These are phyloP conservation scores for Leccinum subgranulosum DNA, from an alignment of 768 basidiomycete species.

Conservation along the genomic window DNA sequence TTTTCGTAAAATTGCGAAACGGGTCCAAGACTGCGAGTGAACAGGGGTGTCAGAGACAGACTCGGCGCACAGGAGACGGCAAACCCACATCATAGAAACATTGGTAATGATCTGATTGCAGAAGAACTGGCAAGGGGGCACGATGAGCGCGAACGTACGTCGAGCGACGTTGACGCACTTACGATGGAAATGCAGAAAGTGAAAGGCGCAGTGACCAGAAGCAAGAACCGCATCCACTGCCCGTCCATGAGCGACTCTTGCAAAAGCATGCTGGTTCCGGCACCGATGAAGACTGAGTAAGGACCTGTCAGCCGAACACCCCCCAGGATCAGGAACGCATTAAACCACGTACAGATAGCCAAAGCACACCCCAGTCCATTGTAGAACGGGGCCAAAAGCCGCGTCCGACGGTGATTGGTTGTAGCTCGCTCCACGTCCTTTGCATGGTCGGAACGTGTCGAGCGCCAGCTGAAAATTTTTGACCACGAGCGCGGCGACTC, in stretches of 20 bases:
- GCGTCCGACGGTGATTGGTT: conserved; percentile 42
- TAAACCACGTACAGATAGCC: conserved; percentile 50
- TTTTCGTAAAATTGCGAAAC: conserved; percentile 85
- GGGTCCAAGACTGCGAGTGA: conserved; percentile 61
- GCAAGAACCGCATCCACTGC: conserved; percentile 57
- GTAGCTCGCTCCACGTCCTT: conserved; percentile 53
- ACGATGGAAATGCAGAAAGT: conserved; percentile 76
- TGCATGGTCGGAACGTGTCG: conserved; percentile 36
- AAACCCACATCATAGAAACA: conserved; percentile 49
- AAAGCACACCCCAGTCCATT: conserved; percentile 67
- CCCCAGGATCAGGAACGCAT: not conserved
- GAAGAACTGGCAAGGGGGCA: conserved; percentile 54
- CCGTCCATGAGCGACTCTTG: conserved; percentile 69
- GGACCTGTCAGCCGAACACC: conserved; percentile 2
- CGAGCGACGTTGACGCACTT: conserved; percentile 24
- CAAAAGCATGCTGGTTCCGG: conserved; percentile 56
- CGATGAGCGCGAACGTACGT: not conserved
- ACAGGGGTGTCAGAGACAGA: not conserved
- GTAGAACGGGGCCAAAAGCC: conserved; percentile 71
- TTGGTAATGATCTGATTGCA: conserved; percentile 65
- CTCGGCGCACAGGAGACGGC: conserved; percentile 31
- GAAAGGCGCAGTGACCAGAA: conserved; percentile 65
- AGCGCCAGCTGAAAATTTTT: conserved; percentile 42
- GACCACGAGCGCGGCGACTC: conserved; percentile 9
- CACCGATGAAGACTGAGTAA: conserved; percentile 61